phyloP scores from a whole-genome alignment of 176 grass and related monocot species.

The Avena eriantha region DNA sequence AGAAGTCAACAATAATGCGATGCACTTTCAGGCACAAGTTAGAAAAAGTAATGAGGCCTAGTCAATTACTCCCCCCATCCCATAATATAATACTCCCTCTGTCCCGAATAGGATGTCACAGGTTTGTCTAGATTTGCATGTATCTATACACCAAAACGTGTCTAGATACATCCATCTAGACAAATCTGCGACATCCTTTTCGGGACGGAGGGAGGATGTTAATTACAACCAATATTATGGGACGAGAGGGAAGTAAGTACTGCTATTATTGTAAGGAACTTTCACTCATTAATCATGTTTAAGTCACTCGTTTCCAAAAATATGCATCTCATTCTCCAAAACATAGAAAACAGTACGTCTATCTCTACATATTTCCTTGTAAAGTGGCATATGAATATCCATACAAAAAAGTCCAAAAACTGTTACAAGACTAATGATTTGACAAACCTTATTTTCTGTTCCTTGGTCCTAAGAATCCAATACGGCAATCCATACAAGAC shows the following conservation, averaged over 20 bases:
- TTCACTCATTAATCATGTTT: not conserved
- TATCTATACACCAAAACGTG: too few species aligned
- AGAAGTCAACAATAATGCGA: not conserved
- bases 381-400: not conserved
- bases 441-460: not conserved
- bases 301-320: not conserved
- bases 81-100: too few species aligned
- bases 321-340: conserved; percentile 3
- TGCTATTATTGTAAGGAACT: conserved; percentile 5
- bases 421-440: not conserved
- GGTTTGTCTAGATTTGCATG: too few species aligned
- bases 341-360: not conserved
- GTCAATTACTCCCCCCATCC: not conserved
- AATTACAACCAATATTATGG: too few species aligned
- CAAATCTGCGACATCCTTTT: too few species aligned
- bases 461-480: conserved; percentile 28
- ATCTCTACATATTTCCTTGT: conserved; percentile 3
- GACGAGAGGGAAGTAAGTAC: too few species aligned
- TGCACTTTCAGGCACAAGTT: not conserved
- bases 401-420: not conserved
- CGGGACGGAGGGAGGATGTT: too few species aligned
- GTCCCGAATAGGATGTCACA: too few species aligned
- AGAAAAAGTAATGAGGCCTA: not conserved
- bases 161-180: too few species aligned
- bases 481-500: not conserved